Evolutionary conservation across 371 early-diverging fungal genomes (phyloP), one percentile per base, ranked within the genome.

Genomic region (Vairimorpha ceranae): DNA sequence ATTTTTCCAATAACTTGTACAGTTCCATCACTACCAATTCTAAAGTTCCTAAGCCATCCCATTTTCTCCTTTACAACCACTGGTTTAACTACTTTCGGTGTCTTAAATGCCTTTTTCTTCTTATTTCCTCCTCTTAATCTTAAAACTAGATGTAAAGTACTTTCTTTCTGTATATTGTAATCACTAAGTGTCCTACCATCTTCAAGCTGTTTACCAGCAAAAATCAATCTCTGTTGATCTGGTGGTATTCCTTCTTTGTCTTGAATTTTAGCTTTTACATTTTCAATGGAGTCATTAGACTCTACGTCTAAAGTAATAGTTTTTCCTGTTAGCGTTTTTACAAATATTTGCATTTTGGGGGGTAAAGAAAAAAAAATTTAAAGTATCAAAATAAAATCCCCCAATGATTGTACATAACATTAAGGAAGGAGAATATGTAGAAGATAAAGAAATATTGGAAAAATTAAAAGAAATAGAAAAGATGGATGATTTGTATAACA

Each of bases 191-290:
- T 89, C 66, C 89, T 86, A 67, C 88, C 89, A 74, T 90, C 90
- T 77, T 90, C 89, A 8, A 98, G 90, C 88, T 97, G 96, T 89
- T 95, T 95, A 80, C 94, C 97, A 85, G 96, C 95, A 85, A 97
- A 96, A 84, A 97, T 97, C 78, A 96, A 89, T 81, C 96, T 94
- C 86, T 97, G 97, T 88, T 97, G 98, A 86, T 96, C 96, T 75
- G 97, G 97, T 70, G 97, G 96, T 83, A 97, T 98, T 78, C 92
- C 92, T 83, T 95, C 95, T 89, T 94, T 94, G 86, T 95, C 94
- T 85, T 95, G 95, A 73, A 95, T 95, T 88, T 93, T 94, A 75
- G 87, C 84, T 87, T 95, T 95, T 80, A 95, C 94, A 74, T 92
- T 90, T 48, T 93, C 90, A 83, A 94, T 93, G 80, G 91, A 90